These are phyloP conservation scores for Trichosanthes cucumerina DNA, from an alignment of 306 rosid species.

Conservation along the genomic window DNA sequence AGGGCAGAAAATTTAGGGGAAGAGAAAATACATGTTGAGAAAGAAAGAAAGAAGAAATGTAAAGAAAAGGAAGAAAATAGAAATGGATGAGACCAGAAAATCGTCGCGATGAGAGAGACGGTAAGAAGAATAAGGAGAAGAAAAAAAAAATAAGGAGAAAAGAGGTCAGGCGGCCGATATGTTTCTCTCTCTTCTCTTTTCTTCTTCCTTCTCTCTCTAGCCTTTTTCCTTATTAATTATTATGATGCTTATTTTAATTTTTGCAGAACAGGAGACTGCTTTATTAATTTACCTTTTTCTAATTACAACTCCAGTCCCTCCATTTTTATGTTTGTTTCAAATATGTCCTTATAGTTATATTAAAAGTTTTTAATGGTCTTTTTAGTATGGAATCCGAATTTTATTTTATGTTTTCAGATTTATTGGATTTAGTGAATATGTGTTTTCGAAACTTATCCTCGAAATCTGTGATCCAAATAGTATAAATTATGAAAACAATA, in stretches of 20 bases:
- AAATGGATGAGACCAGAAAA: neutral
- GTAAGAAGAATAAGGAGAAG: neutral
- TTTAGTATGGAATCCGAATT: too few species aligned
- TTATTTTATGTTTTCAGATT: too few species aligned
- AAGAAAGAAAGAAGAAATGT: neutral
- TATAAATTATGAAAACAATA: too few species aligned
- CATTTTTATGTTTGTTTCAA: too few species aligned
- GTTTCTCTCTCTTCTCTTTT: neutral
- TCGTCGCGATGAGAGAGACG: slow-evolving; percentile 1
- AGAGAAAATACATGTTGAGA: neutral
- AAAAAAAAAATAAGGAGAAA: neutral
- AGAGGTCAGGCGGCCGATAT: slow-evolving; percentile 11
- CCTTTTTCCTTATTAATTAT: neutral
- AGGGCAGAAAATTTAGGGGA: neutral
- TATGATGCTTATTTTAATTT: neutral
- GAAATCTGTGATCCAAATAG: too few species aligned
- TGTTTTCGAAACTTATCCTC: too few species aligned
- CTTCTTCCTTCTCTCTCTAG: neutral
- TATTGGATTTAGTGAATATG: too few species aligned
- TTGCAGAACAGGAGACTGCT: neutral
- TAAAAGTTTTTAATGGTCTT: too few species aligned
- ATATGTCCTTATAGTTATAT: too few species aligned
- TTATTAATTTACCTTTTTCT: neutral
- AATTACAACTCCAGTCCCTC: neutral
- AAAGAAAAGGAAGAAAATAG: neutral